phyloP scores from a whole-genome alignment of 2,329 filamentous ascomycete genomes.

The Xylaria sp. region DNA sequence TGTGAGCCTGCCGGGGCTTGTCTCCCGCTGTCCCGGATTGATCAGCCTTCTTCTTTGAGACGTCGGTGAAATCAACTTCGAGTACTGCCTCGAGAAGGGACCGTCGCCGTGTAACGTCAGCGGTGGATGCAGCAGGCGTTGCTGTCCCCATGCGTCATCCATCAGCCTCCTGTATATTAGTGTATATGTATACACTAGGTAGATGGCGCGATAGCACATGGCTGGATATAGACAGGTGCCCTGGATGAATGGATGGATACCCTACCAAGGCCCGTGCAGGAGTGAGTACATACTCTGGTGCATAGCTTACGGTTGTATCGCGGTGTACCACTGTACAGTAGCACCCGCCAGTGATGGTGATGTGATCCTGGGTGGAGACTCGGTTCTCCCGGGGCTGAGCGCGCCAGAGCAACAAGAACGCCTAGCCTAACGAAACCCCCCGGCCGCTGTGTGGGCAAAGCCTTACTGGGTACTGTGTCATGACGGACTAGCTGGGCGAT shows the following conservation, averaged over 20 bases:
- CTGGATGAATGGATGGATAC: constrained; percentile 20
- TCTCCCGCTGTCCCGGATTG: neutral
- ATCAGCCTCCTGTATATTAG: neutral
- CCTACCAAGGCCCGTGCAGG: constrained; percentile 39
- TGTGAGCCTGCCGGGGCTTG: neutral
- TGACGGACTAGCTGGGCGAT: constrained; percentile 36
- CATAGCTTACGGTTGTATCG: neutral
- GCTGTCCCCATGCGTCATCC: constrained; percentile 1
- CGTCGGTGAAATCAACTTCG: constrained; percentile 21
- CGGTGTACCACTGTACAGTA: neutral
- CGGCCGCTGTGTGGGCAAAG: constrained; percentile 34
- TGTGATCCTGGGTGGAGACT: constrained; percentile 39
- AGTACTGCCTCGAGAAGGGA: constrained; percentile 20
- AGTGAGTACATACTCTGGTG: neutral
- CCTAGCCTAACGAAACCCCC: constrained; percentile 41
- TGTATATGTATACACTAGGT: neutral
- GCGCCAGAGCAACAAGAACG: constrained; percentile 37
- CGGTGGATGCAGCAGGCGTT: constrained; percentile 6
- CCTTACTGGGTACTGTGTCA: constrained; percentile 31
- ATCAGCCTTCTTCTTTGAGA: constrained; percentile 20
- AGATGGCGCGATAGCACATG: constrained; percentile 11
- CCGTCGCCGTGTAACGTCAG: constrained; percentile 6
- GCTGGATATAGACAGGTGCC: constrained; percentile 9
- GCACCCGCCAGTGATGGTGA: neutral
- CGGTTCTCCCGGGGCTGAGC: constrained; percentile 45